Evolutionary conservation across 257 asterid species (phyloP).

Genomic region (Solanum lycopersicoides): DNA sequence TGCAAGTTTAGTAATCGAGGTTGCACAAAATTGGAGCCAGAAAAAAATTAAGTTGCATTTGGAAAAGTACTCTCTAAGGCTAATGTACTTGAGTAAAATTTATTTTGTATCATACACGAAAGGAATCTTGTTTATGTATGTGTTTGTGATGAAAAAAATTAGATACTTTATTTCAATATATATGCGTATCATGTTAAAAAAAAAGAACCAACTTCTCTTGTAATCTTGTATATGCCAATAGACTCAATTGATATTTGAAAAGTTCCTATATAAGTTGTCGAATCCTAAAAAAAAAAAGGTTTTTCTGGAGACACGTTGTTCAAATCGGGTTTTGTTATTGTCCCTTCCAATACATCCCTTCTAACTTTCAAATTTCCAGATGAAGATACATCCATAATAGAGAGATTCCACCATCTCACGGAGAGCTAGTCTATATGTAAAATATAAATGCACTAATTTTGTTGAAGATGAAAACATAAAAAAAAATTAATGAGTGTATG

Average conservation of each 20-base stretch:
- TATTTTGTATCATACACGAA: not conserved
- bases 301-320: too few species aligned
- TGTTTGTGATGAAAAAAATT: too few species aligned
- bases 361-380: too few species aligned
- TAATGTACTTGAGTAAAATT: not conserved
- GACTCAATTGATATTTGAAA: not conserved
- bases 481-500: not conserved
- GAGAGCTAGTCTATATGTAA: not conserved
- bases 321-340: too few species aligned
- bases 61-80: not conserved
- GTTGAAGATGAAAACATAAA: not conserved
- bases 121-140: not conserved
- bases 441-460: not conserved
- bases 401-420: not conserved
- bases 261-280: too few species aligned
- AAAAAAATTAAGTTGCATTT: too few species aligned
- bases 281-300: too few species aligned
- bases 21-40: not conserved
- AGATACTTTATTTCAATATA: too few species aligned
- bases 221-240: not conserved
- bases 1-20: not conserved
- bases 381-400: not conserved
- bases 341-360: too few species aligned
- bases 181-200: too few species aligned
- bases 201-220: not conserved